phyloP scores from a whole-genome alignment of 805 yeast genomes.

The Myxozyma sirexii region DNA sequence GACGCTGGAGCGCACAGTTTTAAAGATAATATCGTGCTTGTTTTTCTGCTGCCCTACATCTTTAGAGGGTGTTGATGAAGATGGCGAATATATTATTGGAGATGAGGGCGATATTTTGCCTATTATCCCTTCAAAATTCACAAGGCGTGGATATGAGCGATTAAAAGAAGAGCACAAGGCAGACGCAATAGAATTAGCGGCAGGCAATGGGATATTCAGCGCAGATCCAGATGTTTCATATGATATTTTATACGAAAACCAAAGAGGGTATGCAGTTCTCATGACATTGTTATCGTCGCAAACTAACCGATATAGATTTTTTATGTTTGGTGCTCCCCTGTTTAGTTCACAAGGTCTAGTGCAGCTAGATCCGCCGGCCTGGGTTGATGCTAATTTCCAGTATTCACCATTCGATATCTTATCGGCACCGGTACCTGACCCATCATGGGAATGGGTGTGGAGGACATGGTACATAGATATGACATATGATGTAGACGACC shows the following conservation, averaged over 20 bases:
- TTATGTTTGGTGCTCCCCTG: conserved; percentile 44
- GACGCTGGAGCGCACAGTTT: background rate
- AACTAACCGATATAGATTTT: too few species aligned
- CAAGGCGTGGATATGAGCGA: conserved; percentile 8
- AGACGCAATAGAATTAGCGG: background rate
- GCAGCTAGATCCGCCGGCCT: conserved; percentile 46
- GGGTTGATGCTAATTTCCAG: conserved; percentile 42
- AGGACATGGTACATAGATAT: conserved; percentile 72
- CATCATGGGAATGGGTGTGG: conserved; percentile 71
- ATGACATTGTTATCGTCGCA: too few species aligned
- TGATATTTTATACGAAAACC: conserved; percentile 46
- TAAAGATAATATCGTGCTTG: conserved; percentile 3
- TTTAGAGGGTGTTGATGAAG: conserved; percentile 16
- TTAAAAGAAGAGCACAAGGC: conserved; percentile 6
- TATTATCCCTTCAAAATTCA: conserved; percentile 1
- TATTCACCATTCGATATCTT: conserved; percentile 40
- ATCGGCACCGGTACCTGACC: conserved; percentile 53
- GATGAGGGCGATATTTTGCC: conserved; percentile 7
- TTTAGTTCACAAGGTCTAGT: conserved; percentile 44
- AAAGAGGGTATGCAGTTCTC: too few species aligned
- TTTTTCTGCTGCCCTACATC: conserved; percentile 18
- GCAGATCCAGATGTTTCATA: conserved; percentile 21
- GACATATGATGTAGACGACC: conserved; percentile 72
- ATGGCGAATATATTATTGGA: conserved; percentile 1
- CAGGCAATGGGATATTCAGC: conserved; percentile 14